Evolutionary conservation across 805 yeast species (phyloP).

Genomic region (fission yeast (Schizosaccharomyces pombe)): DNA sequence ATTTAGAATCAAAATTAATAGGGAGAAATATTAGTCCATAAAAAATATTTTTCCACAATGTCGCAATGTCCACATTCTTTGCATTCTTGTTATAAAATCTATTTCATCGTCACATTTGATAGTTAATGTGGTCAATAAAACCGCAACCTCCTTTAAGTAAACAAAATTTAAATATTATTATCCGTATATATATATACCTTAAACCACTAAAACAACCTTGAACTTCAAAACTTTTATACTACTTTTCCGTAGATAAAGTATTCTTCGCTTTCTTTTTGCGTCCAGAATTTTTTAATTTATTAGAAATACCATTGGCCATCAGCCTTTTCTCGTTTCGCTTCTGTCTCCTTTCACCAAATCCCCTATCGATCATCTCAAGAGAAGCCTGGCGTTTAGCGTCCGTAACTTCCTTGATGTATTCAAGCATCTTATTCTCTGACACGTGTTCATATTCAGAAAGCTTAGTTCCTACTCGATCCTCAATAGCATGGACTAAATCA

Average conservation of each 20-base stretch:
- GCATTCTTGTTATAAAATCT: no score
- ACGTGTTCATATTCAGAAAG: constrained; percentile 54
- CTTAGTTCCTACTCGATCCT: constrained; percentile 55
- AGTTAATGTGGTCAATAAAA: no score
- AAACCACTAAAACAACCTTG: no score
- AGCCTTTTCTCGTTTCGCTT: constrained; percentile 23
- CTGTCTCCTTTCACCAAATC: constrained; percentile 53
- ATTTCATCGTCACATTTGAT: no score
- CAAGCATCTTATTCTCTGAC: constrained; percentile 51
- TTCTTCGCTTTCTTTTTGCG: background rate
- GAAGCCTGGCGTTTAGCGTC: constrained; percentile 74
- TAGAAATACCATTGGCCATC: background rate
- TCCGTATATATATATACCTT: no score
- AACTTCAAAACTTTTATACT: background rate
- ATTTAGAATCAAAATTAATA: no score
- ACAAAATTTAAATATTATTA: no score
- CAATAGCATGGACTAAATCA: constrained; percentile 58
- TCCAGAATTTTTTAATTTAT: background rate
- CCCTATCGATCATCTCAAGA: constrained; percentile 81
- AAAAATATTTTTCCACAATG: no score
- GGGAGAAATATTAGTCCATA: no score
- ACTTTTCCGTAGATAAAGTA: background rate
- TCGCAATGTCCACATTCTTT: no score
- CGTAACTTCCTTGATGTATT: constrained; percentile 43
- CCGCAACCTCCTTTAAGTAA: no score